Conservation (phyloP, 306 rosid species). For the Cucumis cinereus region DNA sequence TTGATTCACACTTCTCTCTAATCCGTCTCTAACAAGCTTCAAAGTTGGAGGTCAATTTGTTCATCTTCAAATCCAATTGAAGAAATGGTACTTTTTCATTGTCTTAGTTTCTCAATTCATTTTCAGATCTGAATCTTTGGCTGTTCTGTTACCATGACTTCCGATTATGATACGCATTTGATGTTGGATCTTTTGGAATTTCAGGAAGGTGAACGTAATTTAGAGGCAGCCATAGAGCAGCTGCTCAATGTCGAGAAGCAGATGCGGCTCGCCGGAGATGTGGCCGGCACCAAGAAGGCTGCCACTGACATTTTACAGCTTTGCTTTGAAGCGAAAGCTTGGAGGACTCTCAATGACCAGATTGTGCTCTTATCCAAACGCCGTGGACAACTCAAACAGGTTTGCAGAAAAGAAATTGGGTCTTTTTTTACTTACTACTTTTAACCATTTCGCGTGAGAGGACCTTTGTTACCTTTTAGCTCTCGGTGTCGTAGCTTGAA, state of each 20-base stretch:
- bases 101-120: not conserved
- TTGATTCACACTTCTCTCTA: not conserved
- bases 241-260: slow-evolving; percentile 79
- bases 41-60: not conserved
- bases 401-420: not conserved
- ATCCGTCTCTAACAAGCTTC: not conserved
- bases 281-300: slow-evolving; percentile 69
- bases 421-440: not conserved
- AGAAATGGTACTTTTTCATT: slow-evolving; percentile 3
- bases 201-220: slow-evolving; percentile 49
- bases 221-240: slow-evolving; percentile 56
- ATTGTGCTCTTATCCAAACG: slow-evolving; percentile 79
- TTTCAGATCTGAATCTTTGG: slow-evolving; percentile 7
- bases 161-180: not conserved
- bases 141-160: not conserved
- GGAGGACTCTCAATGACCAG: slow-evolving; percentile 90
- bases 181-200: slow-evolving; percentile 7
- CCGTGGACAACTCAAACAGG: slow-evolving; percentile 97
- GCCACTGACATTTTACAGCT: slow-evolving; percentile 67
- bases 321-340: slow-evolving; percentile 71
- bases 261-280: slow-evolving; percentile 68
- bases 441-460: not conserved
- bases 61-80: slow-evolving; percentile 4
- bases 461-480: not conserved
- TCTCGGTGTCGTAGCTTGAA: not conserved